Evolutionary conservation across 352 stramenopile species (phyloP), one percentile per base, ranked within the genome.

Genomic region (Globisporangium uncinulatum): DNA sequence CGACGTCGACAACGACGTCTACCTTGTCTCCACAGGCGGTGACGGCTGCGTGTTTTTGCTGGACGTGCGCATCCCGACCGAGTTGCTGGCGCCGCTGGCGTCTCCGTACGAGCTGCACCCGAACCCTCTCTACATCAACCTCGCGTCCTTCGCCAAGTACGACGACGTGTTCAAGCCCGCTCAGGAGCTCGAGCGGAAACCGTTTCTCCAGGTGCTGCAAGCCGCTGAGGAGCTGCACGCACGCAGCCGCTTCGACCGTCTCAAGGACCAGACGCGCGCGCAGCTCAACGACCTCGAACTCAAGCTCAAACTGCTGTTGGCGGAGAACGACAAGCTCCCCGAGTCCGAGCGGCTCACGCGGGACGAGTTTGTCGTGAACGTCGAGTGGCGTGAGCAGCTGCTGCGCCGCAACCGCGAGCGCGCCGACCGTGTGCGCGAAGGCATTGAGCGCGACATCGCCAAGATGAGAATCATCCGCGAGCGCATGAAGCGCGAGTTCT

Each of bases 291-390:
- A 92, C 10, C 59, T 96, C 3, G 71, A 89, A 19, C 57, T 74
- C 21, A 76, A 79, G 51, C 79, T 96, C 13, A 80, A 87, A 53
- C 48, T 66, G 2, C 65, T 96, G 55, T 63, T 96, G 1, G 61
- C 69, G 9, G 77, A 89, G 31, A 96, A 96, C 52, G 77, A 82
- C 9, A 66, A 65, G 36, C 64, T 92, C 2, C 70, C 80, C 0
- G 84, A 89, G 47, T 65, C 34, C 5, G 87, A 96, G 54, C 77
- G 76, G 4, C 76, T 98, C 9, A 55, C 58, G 8, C 75, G 89
- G 7, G 82, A 94, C 55, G 89, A 97, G 55, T 97, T 98, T 60
- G 87, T 97, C 8, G 62, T 97, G 49, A 95, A 98, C 59, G 64
- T 85, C 7, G 78, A 74, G 3, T 91, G 88, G 69, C 71, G 79